Percentiles rank a stretch among this genome's conserved stretches.
Evolutionary conservation across 495 filamentous ascomycete species (phyloP).

Genomic region (Tuber aestivum): DNA sequence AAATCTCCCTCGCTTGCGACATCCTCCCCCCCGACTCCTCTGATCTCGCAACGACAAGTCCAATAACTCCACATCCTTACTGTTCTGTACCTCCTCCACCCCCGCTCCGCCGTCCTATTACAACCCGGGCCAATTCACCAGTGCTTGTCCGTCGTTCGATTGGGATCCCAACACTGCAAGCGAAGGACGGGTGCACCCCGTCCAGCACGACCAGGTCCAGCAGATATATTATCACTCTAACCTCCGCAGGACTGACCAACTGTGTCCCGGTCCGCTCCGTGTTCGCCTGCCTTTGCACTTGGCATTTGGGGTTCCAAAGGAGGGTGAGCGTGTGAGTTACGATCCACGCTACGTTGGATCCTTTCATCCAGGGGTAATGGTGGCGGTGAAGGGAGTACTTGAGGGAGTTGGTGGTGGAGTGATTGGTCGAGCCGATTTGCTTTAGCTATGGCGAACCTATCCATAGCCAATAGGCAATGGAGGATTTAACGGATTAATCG

Average conservation of each 20-base stretch:
- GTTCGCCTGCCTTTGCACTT: not conserved
- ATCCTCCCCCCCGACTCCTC: not conserved
- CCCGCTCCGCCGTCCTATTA: constrained; percentile 7
- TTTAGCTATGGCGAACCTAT: constrained; percentile 6
- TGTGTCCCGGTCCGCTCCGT: not conserved
- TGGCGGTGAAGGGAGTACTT: constrained; percentile 6
- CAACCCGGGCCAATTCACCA: constrained; percentile 11
- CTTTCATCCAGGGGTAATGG: constrained; percentile 7
- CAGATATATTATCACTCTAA: constrained; percentile 49
- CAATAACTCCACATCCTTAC: constrained; percentile 19
- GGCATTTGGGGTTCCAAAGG: constrained; percentile 6
- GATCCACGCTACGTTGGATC: constrained; percentile 8
- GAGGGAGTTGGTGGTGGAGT: constrained; percentile 33
- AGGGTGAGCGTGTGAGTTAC: constrained; percentile 22
- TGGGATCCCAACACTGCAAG: constrained; percentile 53
- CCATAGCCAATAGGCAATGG: not conserved
- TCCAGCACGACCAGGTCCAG: constrained; percentile 55
- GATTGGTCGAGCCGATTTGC: constrained; percentile 30
- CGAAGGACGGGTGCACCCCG: constrained; percentile 54
- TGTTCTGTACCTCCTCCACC: constrained; percentile 18
- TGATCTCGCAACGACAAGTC: constrained; percentile 15
- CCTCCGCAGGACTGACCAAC: constrained; percentile 35
- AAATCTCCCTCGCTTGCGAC: constrained; percentile 17
- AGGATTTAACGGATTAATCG: not conserved
- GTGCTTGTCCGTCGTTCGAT: too few species aligned